phyloP scores from a whole-genome alignment of 345 rosid genomes.

The Abelmoschus esculentus region DNA sequence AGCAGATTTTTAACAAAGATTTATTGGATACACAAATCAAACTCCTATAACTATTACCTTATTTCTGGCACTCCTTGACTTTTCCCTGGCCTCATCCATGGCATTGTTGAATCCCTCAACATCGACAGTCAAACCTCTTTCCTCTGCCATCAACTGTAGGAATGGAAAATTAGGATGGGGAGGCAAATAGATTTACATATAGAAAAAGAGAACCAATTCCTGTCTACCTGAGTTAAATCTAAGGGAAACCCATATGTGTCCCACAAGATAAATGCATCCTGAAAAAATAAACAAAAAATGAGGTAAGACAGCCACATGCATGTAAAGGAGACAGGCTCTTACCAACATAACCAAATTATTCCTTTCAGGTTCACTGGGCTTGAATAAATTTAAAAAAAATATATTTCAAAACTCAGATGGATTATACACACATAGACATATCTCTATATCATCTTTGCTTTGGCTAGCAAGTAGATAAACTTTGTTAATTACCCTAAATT shows the following conservation, averaged over 20 bases:
- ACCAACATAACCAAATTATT: neutral
- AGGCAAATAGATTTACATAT: neutral
- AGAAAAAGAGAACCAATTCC: constrained; percentile 1
- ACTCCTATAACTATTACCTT: constrained; percentile 49
- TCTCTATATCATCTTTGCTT: neutral
- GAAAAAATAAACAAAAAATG: constrained; percentile 20
- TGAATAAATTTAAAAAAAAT: neutral
- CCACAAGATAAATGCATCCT: constrained; percentile 98
- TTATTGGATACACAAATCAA: neutral
- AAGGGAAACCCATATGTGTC: constrained; percentile 97
- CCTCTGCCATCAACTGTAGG: constrained; percentile 79
- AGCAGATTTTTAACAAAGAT: neutral
- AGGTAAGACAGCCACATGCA: neutral
- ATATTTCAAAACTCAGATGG: neutral
- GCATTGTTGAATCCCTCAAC: constrained; percentile 68
- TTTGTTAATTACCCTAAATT: neutral
- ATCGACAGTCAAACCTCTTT: constrained; percentile 80
- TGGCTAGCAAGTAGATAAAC: neutral
- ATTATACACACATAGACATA: neutral
- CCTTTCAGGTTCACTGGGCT: neutral
- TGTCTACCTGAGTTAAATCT: constrained; percentile 90
- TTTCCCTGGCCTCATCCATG: constrained; percentile 91
- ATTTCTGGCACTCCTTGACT: constrained; percentile 84
- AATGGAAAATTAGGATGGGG: constrained; percentile 13
- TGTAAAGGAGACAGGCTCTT: neutral